These are phyloP conservation scores for Suhomyces vadensis DNA, from an alignment of 805 yeast species.

Conservation along the genomic window DNA sequence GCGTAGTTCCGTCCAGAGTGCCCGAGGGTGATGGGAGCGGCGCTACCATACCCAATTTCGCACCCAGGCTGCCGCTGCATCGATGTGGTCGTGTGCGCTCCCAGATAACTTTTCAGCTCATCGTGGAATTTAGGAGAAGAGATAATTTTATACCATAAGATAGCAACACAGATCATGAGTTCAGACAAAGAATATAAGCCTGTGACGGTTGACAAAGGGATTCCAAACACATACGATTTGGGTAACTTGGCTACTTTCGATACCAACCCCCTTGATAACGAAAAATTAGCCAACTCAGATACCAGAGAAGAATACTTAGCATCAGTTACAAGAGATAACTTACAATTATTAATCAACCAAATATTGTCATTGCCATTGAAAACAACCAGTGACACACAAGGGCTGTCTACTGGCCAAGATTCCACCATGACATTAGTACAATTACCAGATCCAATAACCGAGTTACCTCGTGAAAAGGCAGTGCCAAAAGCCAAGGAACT, in stretches of 20 bases:
- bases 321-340: conserved; percentile 81
- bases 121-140: not conserved
- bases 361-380: conserved; percentile 85
- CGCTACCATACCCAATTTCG: conserved; percentile 1
- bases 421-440: conserved; percentile 79
- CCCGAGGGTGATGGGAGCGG: conserved; percentile 10
- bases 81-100: conserved; percentile 7
- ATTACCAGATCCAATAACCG: conserved; percentile 81
- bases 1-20: conserved; percentile 45
- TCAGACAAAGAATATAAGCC: conserved; percentile 49
- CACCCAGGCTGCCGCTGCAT: too few species aligned
- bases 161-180: conserved; percentile 17
- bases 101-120: conserved; percentile 6
- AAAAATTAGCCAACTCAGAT: conserved; percentile 52
- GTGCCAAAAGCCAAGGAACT: conserved; percentile 89
- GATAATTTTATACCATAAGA: not conserved
- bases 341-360: conserved; percentile 88
- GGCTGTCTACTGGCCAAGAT: conserved; percentile 58
- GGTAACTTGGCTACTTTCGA: conserved; percentile 92
- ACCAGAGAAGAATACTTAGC: conserved; percentile 65
- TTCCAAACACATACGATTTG: conserved; percentile 85
- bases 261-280: conserved; percentile 76
- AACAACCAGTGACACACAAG: conserved; percentile 74
- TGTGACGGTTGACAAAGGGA: conserved; percentile 85
- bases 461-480: conserved; percentile 92